Conservation (phyloP, 164 flowering plant genomes). For the Vitis rupestris region DNA sequence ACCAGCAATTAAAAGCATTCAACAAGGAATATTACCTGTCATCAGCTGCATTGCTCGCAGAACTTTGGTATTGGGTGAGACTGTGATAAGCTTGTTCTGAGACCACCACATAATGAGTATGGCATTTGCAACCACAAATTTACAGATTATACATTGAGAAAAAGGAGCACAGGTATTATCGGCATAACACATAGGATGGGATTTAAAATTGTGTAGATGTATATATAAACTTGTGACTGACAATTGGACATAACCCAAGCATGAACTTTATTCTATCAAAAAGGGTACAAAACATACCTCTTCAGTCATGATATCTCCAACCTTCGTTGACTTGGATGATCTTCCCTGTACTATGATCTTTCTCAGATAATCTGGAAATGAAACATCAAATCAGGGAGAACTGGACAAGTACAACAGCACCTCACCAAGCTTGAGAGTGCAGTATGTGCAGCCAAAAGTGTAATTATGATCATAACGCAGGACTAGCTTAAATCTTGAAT, state of each 20-base stretch:
- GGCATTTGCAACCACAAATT: neutral
- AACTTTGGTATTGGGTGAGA: constrained; percentile 92
- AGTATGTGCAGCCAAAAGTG: too few relatives aligned
- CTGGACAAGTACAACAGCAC: too few relatives aligned
- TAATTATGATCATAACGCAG: too few relatives aligned
- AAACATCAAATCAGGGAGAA: too few relatives aligned
- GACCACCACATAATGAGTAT: constrained; percentile 8
- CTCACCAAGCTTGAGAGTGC: too few relatives aligned
- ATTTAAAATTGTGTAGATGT: neutral
- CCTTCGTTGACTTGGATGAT: constrained; percentile 96
- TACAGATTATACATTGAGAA: neutral
- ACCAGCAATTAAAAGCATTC: neutral
- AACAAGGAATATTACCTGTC: constrained; percentile 63
- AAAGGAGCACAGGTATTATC: too few relatives aligned
- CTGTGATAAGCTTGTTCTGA: constrained; percentile 97
- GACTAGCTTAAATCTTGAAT: too few relatives aligned
- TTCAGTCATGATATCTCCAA: constrained; percentile 99
- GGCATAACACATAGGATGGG: too few relatives aligned
- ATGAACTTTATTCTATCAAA: neutral
- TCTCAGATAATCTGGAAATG: constrained; percentile 82
- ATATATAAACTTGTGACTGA: neutral
- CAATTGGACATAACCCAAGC: neutral
- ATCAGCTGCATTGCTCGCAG: constrained; percentile 94
- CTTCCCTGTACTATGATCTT: constrained; percentile 99
- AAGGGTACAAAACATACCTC: constrained; percentile 54